Percentiles rank a stretch among this genome's conserved stretches.
Evolutionary conservation across 2,329 filamentous ascomycete species (phyloP).

Genomic region (Xylaria sp.): DNA sequence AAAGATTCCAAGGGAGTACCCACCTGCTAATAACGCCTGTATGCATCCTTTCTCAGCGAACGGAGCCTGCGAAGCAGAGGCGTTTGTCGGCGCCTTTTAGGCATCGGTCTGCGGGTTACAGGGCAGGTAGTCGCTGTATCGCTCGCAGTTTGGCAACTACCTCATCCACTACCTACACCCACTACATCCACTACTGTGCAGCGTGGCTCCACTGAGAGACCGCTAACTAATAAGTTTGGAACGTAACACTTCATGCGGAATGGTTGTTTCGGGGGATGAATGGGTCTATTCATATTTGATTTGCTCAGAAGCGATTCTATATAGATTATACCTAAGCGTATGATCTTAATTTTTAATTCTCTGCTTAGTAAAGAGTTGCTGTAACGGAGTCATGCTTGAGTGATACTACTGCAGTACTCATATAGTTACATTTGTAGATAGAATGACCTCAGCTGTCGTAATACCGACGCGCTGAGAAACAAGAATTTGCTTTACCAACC

Average conservation of each 20-base stretch:
- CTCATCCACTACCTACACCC: constrained; percentile 18
- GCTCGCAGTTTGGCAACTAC: background rate
- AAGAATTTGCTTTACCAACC: background rate
- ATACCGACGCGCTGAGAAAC: background rate
- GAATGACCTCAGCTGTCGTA: background rate
- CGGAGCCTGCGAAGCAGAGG: constrained; percentile 5
- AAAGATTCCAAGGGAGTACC: constrained; percentile 38
- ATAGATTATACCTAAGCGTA: background rate
- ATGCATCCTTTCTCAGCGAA: constrained; percentile 26
- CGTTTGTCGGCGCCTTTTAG: background rate
- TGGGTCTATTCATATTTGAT: constrained; percentile 1
- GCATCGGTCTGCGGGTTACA: constrained; percentile 5
- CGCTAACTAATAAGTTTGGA: constrained; percentile 1
- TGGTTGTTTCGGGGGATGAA: background rate
- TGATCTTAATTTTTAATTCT: background rate
- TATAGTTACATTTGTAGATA: background rate
- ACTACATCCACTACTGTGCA: constrained; percentile 21
- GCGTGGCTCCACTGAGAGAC: constrained; percentile 31
- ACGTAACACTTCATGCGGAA: constrained; percentile 11
- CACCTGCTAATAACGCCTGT: constrained; percentile 35
- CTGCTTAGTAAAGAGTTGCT: background rate
- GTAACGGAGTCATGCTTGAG: background rate
- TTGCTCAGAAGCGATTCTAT: background rate
- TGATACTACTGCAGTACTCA: background rate
- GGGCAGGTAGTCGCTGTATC: background rate